A percentile compares a stretch with the other conserved stretches of the same genome.
phyloP scores from a whole-genome alignment of 768 basidiomycete species.

The Lyophyllum atratum region DNA sequence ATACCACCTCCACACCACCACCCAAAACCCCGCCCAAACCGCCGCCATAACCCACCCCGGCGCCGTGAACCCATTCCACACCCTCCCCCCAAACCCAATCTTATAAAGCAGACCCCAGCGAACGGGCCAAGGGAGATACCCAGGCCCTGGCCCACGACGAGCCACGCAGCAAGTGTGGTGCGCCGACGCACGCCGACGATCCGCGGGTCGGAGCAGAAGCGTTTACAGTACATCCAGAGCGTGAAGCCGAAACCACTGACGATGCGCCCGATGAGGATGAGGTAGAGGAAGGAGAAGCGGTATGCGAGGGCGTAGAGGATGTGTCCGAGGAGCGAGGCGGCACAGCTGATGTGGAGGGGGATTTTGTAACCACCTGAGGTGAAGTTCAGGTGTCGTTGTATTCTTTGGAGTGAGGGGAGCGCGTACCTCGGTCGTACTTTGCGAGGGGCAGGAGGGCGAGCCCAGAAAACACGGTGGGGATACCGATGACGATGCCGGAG shows the following conservation, averaged over 20 bases:
- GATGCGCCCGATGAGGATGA: conserved; percentile 72
- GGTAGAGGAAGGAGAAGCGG: conserved; percentile 57
- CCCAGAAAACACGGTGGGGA: conserved; percentile 65
- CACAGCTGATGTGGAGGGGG: conserved; percentile 58
- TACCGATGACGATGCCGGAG: conserved; percentile 67
- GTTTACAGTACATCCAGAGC: conserved; percentile 67
- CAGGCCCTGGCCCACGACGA: conserved; percentile 62
- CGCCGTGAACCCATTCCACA: conserved; percentile 72
- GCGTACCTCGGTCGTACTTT: conserved; percentile 54
- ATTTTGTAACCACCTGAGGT: conserved; percentile 51
- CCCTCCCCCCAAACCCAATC: conserved; percentile 50
- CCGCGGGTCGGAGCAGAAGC: conserved; percentile 71
- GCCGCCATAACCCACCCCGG: conserved; percentile 67
- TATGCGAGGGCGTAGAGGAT: conserved; percentile 66
- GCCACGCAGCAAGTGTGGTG: conserved; percentile 62
- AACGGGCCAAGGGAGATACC: conserved; percentile 69
- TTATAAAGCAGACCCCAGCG: conserved; percentile 64
- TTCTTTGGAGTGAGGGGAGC: not conserved
- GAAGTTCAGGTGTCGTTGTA: no score
- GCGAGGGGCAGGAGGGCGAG: conserved; percentile 57
- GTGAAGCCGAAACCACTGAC: conserved; percentile 62
- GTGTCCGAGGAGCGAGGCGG: conserved; percentile 53
- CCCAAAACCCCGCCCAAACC: conserved; percentile 56
- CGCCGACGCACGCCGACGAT: conserved; percentile 65
- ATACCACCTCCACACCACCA: conserved; percentile 14